Evolutionary conservation across 768 basidiomycete genomes (phyloP), one percentile per base, ranked within the genome.

Genomic region (Trichaptum fuscoviolaceum): DNA sequence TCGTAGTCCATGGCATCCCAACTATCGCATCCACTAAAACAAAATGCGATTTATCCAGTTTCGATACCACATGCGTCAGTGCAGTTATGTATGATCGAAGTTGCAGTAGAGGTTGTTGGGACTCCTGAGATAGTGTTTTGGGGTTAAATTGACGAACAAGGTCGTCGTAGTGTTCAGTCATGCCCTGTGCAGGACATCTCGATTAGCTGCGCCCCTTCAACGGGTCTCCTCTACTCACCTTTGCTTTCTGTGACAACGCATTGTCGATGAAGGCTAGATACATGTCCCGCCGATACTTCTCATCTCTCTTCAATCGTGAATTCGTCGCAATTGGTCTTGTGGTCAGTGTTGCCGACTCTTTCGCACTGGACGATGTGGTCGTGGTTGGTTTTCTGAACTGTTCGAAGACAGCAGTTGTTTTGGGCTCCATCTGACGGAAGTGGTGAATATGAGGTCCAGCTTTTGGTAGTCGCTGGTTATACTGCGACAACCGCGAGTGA

Each of bases 51-150:
- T 87, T 87, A 70, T 95, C 95, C 35, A 99, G 82, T 57, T 93
- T 86, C 26, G 95, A 96, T 65, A 98, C 93, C 67, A 95, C 92
- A 72, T 98, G 93, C 0, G 93, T 91, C 27, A 99, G 83, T 0
- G 95, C 93, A 34, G 88, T 82, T 34, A 99, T 83, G 91, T 92
- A 95, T 6, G 88, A 78, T 12, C 90, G 87, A 60, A 96, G 77
- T 69, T 93, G 87, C 64, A 81, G 71, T 63, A 81, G 71, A 36
- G 83, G 75, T 35, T 77, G 68, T 35, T 76, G 71, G 7, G 72
- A 67, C 64, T 77, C 72, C 57, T 71, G 67, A 25, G 67, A 35
- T 0, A 82, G 70, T 23, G 82, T 79, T 69, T 82, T 80, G 1
- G 82, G 81, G 70, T 86, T 87, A 75, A 99, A 98, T 70, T 96